Evolutionary conservation across 257 asterid species (phyloP).

Genomic region (Solanum chilense): DNA sequence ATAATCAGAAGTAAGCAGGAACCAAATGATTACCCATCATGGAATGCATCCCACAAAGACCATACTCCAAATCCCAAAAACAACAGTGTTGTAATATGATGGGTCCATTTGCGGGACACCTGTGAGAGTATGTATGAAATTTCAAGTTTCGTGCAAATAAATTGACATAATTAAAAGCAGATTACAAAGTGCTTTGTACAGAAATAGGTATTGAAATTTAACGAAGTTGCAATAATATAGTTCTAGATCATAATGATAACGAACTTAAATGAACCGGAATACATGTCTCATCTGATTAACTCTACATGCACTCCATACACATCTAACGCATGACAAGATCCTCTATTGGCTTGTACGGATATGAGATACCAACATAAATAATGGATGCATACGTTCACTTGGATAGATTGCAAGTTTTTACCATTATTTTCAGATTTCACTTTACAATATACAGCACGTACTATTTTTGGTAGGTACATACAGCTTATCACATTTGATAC

Average conservation of each 20-base stretch:
- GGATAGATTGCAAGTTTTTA: neutral
- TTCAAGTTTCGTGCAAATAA: neutral
- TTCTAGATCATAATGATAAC: neutral
- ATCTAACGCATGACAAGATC: neutral
- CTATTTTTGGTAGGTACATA: neutral
- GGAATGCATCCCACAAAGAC: constrained; percentile 96
- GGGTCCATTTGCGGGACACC: constrained; percentile 96
- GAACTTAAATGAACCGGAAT: neutral
- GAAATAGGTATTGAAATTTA: neutral
- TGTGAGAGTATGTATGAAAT: neutral
- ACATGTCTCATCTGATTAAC: neutral
- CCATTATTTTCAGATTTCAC: neutral
- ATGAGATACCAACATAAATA: neutral
- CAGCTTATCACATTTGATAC: neutral
- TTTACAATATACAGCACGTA: neutral
- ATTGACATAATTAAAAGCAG: neutral
- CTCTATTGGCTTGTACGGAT: neutral
- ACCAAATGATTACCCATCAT: constrained; percentile 49
- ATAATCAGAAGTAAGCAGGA: neutral
- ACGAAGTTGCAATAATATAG: neutral
- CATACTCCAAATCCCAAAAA: constrained; percentile 91
- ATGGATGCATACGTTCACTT: neutral
- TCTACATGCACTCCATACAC: neutral
- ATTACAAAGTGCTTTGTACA: neutral
- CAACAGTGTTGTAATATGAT: constrained; percentile 75